Conservation (phyloP, 2,329 filamentous ascomycete species). For the Dothidotthia symphoricarpi region DNA sequence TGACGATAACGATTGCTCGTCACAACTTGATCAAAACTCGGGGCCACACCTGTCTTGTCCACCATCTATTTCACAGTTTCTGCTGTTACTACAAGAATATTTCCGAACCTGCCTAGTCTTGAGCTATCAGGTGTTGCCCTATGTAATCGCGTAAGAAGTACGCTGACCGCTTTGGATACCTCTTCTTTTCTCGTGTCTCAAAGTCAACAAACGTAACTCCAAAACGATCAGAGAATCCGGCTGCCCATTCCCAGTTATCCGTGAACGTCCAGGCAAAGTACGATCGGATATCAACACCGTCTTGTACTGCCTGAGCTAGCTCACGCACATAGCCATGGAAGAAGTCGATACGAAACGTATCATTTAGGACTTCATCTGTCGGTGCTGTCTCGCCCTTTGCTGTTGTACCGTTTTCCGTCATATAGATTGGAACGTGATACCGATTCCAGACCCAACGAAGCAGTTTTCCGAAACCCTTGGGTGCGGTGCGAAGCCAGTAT, state of each 20-base stretch:
- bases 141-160: conserved; percentile 13
- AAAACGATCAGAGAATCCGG: conserved; percentile 44
- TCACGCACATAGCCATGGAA: conserved; percentile 43
- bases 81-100: no score
- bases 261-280: conserved; percentile 48
- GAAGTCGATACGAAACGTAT: conserved; percentile 43
- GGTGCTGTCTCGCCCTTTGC: conserved; percentile 38
- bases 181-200: conserved; percentile 37
- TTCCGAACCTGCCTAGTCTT: no score
- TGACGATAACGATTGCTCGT: no score
- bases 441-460: conserved; percentile 46
- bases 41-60: no score
- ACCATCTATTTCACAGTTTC: no score
- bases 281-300: conserved; percentile 41
- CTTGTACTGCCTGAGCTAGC: conserved; percentile 40
- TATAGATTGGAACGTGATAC: conserved; percentile 45
- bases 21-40: no score
- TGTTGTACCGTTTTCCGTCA: conserved; percentile 47
- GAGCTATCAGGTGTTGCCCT: conserved; percentile 6
- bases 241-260: conserved; percentile 49
- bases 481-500: conserved; percentile 43
- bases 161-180: conserved; percentile 38
- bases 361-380: conserved; percentile 39
- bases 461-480: conserved; percentile 36
- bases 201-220: conserved; percentile 47